Percentiles rank a stretch among this genome's conserved stretches.
Evolutionary conservation across 495 filamentous ascomycete species (phyloP).

Genomic region (Penicillium argentinense): DNA sequence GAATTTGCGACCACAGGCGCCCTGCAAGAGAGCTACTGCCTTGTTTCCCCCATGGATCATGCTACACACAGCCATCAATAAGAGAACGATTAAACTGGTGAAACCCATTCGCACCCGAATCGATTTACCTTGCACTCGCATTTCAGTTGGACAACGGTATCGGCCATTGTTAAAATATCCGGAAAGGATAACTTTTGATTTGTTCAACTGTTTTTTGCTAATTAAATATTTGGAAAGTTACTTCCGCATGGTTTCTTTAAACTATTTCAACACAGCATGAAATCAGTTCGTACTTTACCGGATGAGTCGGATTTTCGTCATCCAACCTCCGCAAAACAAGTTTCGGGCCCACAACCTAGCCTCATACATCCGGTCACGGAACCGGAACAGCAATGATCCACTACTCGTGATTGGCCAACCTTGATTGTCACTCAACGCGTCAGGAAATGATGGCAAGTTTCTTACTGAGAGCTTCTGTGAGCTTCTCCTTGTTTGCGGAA

Average conservation of each 20-base stretch:
- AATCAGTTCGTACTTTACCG: no score
- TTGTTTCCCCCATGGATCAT: conserved; percentile 47
- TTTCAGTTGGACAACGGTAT: conserved; percentile 4
- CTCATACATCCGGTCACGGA: no score
- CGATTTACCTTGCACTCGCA: conserved; percentile 16
- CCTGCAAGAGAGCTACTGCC: conserved; percentile 43
- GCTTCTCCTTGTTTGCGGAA: no score
- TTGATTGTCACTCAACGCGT: no score
- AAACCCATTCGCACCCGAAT: background rate
- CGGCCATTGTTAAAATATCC: conserved; percentile 6
- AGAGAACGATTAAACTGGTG: background rate
- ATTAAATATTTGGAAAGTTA: no score
- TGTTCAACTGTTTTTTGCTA: no score
- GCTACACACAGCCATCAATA: no score
- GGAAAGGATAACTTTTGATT: background rate
- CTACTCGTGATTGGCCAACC: no score
- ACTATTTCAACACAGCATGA: no score
- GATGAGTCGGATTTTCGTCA: background rate
- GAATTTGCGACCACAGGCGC: conserved; percentile 37
- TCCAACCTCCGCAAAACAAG: background rate
- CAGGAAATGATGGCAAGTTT: no score
- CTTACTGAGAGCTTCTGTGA: no score
- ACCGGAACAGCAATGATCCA: background rate
- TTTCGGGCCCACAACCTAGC: background rate
- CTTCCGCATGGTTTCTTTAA: no score